These are phyloP conservation scores for Vitellaria paradoxa DNA, from an alignment of 179 eudicot species.

Conservation along the genomic window DNA sequence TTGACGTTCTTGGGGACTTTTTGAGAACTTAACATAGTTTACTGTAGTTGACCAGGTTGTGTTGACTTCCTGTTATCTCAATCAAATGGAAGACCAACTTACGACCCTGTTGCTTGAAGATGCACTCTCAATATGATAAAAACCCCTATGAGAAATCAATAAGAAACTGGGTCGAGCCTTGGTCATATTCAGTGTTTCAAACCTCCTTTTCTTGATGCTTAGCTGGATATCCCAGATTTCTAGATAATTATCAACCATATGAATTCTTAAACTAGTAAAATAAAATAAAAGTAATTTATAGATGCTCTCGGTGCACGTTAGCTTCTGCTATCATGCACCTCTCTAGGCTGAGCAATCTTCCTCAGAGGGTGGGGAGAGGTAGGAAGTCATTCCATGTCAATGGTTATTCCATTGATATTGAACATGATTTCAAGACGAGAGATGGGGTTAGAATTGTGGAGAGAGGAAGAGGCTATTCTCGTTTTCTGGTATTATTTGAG, in stretches of 20 bases:
- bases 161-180: conserved; percentile 5
- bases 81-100: not conserved
- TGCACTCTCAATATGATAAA: not conserved
- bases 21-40: not conserved
- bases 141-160: not conserved
- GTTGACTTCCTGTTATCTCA: not conserved
- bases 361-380: no score
- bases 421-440: no score
- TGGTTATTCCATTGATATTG: no score
- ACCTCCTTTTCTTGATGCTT: not conserved
- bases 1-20: not conserved
- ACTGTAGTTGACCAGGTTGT: not conserved
- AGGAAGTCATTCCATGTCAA: no score
- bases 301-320: no score
- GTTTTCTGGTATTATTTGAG: no score
- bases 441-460: no score
- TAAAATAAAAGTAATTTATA: no score
- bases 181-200: conserved; percentile 6
- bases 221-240: not conserved
- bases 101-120: not conserved
- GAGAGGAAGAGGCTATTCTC: no score
- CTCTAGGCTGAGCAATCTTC: no score
- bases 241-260: not conserved
- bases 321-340: no score
- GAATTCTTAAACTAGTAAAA: not conserved